phyloP scores from a whole-genome alignment of 2,329 filamentous ascomycete species.

The Ilyonectria robusta region DNA sequence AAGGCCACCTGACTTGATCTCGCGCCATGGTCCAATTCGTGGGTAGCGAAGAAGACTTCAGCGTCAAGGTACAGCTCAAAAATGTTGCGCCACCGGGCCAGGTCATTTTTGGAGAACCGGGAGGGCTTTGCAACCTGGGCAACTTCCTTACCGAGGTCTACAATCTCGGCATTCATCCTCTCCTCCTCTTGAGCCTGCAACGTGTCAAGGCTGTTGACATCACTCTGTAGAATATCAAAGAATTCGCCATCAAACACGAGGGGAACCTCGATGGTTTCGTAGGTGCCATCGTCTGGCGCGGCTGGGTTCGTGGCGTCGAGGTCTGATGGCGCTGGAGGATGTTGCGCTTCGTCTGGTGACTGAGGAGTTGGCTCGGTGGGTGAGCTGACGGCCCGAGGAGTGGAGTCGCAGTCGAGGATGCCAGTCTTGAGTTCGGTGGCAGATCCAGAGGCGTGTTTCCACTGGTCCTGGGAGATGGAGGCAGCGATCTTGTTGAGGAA shows the following conservation, averaged over 20 bases:
- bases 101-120: constrained; percentile 73
- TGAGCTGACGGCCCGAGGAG: neutral
- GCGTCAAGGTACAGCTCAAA: constrained; percentile 87
- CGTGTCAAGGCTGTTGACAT: constrained; percentile 77
- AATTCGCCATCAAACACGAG: constrained; percentile 85
- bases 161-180: constrained; percentile 74
- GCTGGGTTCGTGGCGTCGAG: neutral
- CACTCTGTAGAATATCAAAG: constrained; percentile 80
- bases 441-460: neutral
- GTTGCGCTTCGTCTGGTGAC: neutral
- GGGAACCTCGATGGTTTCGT: constrained; percentile 76
- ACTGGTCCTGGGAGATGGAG: constrained; percentile 50
- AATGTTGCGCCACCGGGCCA: constrained; percentile 83
- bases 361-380: neutral
- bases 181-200: constrained; percentile 78
- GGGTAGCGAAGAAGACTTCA: constrained; percentile 85
- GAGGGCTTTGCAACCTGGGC: constrained; percentile 75
- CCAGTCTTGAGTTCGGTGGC: constrained; percentile 16
- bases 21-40: constrained; percentile 78
- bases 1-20: constrained; percentile 77
- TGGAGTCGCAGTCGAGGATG: constrained; percentile 23
- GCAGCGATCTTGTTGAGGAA: constrained; percentile 74
- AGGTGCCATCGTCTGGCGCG: constrained; percentile 27
- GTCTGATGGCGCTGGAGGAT: neutral
- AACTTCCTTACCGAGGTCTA: constrained; percentile 75